Evolutionary conservation across 2,329 filamentous ascomycete species (phyloP), one percentile per base, ranked within the genome.

Genomic region (Pseudogymnoascus sp.): DNA sequence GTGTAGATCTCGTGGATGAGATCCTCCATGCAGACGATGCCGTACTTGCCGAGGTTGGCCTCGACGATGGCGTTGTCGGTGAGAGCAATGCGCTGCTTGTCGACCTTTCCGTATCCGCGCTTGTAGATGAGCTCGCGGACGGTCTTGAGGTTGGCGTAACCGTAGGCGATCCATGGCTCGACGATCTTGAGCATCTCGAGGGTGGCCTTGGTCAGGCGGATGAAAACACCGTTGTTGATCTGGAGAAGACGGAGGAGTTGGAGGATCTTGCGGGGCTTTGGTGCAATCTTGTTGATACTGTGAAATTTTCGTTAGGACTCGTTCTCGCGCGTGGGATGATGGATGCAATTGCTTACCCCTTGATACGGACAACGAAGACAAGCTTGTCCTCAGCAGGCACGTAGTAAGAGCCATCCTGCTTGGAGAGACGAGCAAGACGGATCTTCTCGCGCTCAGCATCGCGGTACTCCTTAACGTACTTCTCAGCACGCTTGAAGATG

Each of bases 261-360:
- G 74, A 99, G 88, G 77, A 96, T 97, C 89, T 99, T 99, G 86
- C 95, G 93, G 81, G 96, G 96, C 90, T 99, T 97, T 74, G 95
- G 95, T 78, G 96, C 88, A 75, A 99, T 97, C 90, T 99, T 99
- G 91, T 97, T 97, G 92, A 99, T 97, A 96, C 93, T 88, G 68
- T 56, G 60, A 11, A n/a, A 34, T 34, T 28, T 2, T 23, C 62
- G 59, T 72, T 59, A 69, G 65, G 5, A 36, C 7, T 36, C 43
- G 68, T 60, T 21, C 8, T 18, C 70, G 64, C 8, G 38, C 8
- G 46, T 34, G 14, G 12, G 25, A 12, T 42, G 16, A 43, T 37
- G 4, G 34, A 42, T 34, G 46, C 46, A 56, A 21, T 36, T 61
- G 75, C 84, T 72, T 80, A 89, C 87, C 88, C 95, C 91, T 99